A percentile compares a stretch with the other conserved stretches of the same genome.
Evolutionary conservation across 2,329 filamentous ascomycete species (phyloP).

Genomic region (Alternaria novae-zelandiae): DNA sequence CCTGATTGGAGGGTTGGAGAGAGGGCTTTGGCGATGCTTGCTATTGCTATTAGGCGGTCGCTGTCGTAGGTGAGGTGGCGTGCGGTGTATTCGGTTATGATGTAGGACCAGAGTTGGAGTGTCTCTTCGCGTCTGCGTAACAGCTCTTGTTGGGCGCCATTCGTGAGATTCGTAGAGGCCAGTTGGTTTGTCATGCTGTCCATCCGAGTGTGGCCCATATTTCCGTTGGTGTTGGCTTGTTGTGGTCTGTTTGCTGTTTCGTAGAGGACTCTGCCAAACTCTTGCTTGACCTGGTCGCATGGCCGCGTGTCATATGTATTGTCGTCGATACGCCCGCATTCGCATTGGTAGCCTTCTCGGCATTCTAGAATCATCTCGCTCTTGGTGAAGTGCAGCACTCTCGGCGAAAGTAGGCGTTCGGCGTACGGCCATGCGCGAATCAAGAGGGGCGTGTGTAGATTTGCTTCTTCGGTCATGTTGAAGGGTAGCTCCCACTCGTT

Average conservation of each 20-base stretch:
- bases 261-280: constrained; percentile 34
- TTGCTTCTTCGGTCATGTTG: constrained; percentile 38
- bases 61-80: constrained; percentile 41
- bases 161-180: constrained; percentile 33
- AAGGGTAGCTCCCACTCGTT: constrained; percentile 46
- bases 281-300: constrained; percentile 44
- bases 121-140: constrained; percentile 34
- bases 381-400: constrained; percentile 43
- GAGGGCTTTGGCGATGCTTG: constrained; percentile 39
- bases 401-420: constrained; percentile 40
- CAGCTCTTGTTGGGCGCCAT: constrained; percentile 21
- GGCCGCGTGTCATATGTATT: constrained; percentile 38
- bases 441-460: constrained; percentile 40
- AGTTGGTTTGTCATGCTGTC: constrained; percentile 40
- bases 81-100: constrained; percentile 46
- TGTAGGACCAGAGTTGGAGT: constrained; percentile 44
- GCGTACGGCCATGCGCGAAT: constrained; percentile 44
- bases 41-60: constrained; percentile 41
- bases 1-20: constrained; percentile 34
- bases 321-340: constrained; percentile 45
- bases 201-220: constrained; percentile 22
- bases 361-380: constrained; percentile 49
- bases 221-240: constrained; percentile 12
- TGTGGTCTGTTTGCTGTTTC: constrained; percentile 21
- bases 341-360: constrained; percentile 44